Evolutionary conservation across 805 yeast species (phyloP).

Genomic region (Metschnikowia rubicola): DNA sequence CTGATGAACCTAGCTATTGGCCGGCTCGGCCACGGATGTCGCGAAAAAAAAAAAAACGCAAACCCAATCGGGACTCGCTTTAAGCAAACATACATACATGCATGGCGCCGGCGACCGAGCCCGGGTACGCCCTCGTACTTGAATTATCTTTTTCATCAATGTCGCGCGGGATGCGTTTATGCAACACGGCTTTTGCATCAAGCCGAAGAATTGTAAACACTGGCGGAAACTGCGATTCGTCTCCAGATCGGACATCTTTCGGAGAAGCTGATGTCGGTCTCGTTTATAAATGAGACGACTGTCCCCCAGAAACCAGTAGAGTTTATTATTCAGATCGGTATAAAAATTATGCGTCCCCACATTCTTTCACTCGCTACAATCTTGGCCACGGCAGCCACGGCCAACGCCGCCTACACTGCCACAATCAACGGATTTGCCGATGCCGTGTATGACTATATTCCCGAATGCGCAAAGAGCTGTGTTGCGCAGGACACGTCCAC

Average conservation of each 20-base stretch:
- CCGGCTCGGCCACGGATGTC: too few species aligned
- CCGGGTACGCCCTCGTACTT: too few species aligned
- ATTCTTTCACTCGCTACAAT: conserved; percentile 9
- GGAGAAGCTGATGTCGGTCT: too few species aligned
- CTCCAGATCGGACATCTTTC: background rate
- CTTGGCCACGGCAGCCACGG: conserved; percentile 8
- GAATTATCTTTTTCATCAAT: conserved; percentile 8
- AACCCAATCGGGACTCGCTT: too few species aligned
- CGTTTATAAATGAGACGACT: too few species aligned
- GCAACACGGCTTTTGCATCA: background rate
- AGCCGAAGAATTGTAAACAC: background rate
- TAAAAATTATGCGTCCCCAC: conserved; percentile 3
- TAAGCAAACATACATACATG: too few species aligned
- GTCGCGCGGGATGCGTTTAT: conserved; percentile 1
- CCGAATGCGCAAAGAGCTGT: conserved; percentile 13
- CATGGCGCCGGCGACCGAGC: too few species aligned
- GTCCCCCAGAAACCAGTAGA: background rate
- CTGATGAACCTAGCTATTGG: too few species aligned
- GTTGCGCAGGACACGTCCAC: conserved; percentile 5
- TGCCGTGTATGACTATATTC: conserved; percentile 9
- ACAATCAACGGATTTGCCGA: conserved; percentile 41
- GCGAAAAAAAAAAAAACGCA: too few species aligned
- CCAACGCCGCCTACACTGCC: conserved; percentile 29
- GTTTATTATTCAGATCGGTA: background rate
- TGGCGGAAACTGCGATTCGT: too few species aligned